Evolutionary conservation across 345 rosid species (phyloP), one percentile per base, ranked within the genome.

Genomic region (Arabis alpina): DNA sequence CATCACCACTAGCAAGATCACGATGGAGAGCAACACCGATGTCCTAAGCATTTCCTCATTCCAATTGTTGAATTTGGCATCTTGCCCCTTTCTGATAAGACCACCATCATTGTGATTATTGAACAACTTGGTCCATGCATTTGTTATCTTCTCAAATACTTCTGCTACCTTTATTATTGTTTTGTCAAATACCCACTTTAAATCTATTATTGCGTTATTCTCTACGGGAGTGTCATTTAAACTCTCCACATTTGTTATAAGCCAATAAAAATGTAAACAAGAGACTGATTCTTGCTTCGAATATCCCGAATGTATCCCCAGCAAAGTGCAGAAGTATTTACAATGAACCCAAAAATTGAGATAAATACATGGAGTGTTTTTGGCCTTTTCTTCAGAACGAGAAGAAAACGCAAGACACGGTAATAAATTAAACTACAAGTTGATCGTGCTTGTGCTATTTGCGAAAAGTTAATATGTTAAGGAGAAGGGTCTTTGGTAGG

Each of bases 21-120:
- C 62, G 16, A 88, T 70, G 5, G 90, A 85, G 13, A 90, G 80
- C 68, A 85, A 71, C 70, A 88, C 85, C n/a, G 94, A 88, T 40
- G 77, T 75, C 54, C 87, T 76, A 60, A 90, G 76, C 77, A 70
- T 86, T 56, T 85, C 79, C 70, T 82, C 81, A 3, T 86, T 80
- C 4, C 80, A 75, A 67, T 72, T 71, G 23, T 13, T 25, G 6
- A 68, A 28, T 74, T 68, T 80, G 24, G 48, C 71, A 45, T 60
- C 19, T 25, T 24, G 2, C 37, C 42, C 50, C 24, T 48, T 54
- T 27, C 30, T 61, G n/a, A 15, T 51, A 24, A 12, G 1, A 51
- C 8, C 55, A 64, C 9, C 39, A 7, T 36, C 9, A 36, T 36
- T 36, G 39, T 7, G 39, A 36, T 2, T 6, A 36, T 8, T 36